Conservation (phyloP, 805 yeast species). For the Cyberlindnera misumaiensis region DNA sequence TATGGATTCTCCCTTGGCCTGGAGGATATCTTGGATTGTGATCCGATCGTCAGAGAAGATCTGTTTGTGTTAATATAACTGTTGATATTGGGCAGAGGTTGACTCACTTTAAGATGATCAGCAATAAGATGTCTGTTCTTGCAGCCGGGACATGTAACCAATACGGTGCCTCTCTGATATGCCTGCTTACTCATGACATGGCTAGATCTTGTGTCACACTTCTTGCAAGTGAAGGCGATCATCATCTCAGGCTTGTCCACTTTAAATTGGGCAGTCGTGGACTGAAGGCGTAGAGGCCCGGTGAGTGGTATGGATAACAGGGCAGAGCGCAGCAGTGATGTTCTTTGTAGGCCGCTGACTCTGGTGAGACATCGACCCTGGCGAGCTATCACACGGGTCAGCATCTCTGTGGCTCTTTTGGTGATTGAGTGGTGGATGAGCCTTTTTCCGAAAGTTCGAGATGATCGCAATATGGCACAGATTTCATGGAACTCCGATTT, state of each 20-base stretch:
- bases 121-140: slow-evolving; percentile 84
- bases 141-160: slow-evolving; percentile 90
- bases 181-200: slow-evolving; percentile 93
- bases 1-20: slow-evolving; percentile 69
- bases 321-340: not conserved
- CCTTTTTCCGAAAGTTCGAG: no score
- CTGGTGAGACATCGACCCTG: no score
- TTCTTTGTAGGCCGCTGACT: no score
- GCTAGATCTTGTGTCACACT: slow-evolving; percentile 75
- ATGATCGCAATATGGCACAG: no score
- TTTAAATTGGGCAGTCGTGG: slow-evolving; percentile 32
- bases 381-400: no score
- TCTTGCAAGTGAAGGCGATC: slow-evolving; percentile 90
- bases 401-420: no score
- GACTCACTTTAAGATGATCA: slow-evolving; percentile 59
- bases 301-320: not conserved
- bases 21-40: slow-evolving; percentile 74
- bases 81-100: slow-evolving; percentile 1
- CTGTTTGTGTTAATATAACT: slow-evolving; percentile 26
- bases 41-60: slow-evolving; percentile 74
- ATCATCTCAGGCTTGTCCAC: slow-evolving; percentile 73
- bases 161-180: slow-evolving; percentile 76
- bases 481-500: no score
- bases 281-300: slow-evolving; percentile 9
- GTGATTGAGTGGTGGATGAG: no score